Percentiles rank a stretch among this genome's conserved stretches.
Conservation (phyloP, 805 yeast genomes). For the Suhomyces kilbournensis region DNA sequence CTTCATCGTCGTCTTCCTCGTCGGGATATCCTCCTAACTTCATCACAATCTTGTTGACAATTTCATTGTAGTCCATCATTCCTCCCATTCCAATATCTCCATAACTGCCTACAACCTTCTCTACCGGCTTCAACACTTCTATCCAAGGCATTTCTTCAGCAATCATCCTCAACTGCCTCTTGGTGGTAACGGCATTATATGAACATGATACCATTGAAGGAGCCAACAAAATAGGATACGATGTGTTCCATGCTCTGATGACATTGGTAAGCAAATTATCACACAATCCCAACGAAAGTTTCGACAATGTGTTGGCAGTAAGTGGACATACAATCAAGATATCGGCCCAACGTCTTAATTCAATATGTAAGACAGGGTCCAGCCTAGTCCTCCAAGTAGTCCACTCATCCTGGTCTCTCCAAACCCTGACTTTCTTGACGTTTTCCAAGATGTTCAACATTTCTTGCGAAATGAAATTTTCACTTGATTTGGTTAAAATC, state of each 20-base stretch:
- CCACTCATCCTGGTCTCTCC: conserved; percentile 64
- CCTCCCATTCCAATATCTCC: conserved; percentile 99
- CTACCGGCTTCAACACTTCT: conserved; percentile 90
- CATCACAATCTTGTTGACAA: conserved; percentile 78
- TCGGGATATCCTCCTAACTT: conserved; percentile 57
- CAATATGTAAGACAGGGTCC: conserved; percentile 94
- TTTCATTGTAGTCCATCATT: conserved; percentile 96
- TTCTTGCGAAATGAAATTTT: conserved; percentile 49
- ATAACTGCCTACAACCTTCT: conserved; percentile 85
- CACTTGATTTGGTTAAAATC: conserved; percentile 52
- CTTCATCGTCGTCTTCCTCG: conserved; percentile 50
- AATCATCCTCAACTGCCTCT: conserved; percentile 71
- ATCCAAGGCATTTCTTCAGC: conserved; percentile 94
- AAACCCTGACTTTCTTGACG: conserved; percentile 45
- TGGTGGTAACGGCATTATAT: conserved; percentile 85
- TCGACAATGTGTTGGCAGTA: conserved; percentile 88
- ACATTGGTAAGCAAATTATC: conserved; percentile 90
- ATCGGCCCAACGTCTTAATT: conserved; percentile 95
- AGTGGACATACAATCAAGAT: conserved; percentile 89
- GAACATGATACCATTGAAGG: conserved; percentile 96
- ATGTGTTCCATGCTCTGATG: conserved; percentile 92
- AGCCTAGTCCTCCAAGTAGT: conserved; percentile 71
- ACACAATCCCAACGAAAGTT: conserved; percentile 85
- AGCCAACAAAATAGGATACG: conserved; percentile 83
- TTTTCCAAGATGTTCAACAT: conserved; percentile 36